Conservation (phyloP, 1,139 yeast species). For the Taphrina deformans region DNA sequence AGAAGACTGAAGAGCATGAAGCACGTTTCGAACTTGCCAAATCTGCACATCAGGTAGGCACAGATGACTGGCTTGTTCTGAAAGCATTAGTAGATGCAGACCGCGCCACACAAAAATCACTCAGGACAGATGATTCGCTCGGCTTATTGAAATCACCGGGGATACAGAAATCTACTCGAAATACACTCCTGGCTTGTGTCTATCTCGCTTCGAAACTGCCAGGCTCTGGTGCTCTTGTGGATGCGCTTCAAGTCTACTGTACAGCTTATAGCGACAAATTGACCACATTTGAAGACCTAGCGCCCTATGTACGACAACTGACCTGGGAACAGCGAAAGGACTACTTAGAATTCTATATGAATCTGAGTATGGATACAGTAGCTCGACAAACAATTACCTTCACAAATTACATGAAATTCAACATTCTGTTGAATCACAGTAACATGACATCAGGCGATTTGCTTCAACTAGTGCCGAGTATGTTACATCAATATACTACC, state of each 20-base stretch:
- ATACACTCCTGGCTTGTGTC: neutral
- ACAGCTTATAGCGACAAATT: conserved; percentile 53
- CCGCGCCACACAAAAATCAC: neutral
- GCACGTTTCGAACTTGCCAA: conserved; percentile 8
- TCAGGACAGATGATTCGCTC: neutral
- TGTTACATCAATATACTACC: conserved; percentile 48
- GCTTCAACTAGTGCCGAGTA: neutral
- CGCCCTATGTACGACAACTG: conserved; percentile 44
- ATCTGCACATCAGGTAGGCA: conserved; percentile 8
- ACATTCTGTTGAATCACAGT: neutral
- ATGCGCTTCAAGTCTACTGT: conserved; percentile 51
- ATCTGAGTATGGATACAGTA: neutral
- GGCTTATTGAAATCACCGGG: neutral
- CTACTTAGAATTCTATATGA: conserved; percentile 10
- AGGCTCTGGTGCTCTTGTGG: neutral
- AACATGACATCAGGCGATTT: neutral
- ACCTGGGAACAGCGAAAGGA: conserved; percentile 32
- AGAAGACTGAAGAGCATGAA: conserved; percentile 6
- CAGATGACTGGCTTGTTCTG: conserved; percentile 34
- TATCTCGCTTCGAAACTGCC: neutral
- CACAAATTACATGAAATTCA: neutral
- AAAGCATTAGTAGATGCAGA: neutral
- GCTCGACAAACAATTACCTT: neutral
- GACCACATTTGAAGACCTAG: conserved; percentile 63
- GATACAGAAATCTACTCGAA: neutral